A percentile compares a stretch with the other conserved stretches of the same genome.
These are phyloP conservation scores for Arthrobotrys pseudoclavata DNA, from an alignment of 2,329 filamentous ascomycete genomes.

Conservation along the genomic window DNA sequence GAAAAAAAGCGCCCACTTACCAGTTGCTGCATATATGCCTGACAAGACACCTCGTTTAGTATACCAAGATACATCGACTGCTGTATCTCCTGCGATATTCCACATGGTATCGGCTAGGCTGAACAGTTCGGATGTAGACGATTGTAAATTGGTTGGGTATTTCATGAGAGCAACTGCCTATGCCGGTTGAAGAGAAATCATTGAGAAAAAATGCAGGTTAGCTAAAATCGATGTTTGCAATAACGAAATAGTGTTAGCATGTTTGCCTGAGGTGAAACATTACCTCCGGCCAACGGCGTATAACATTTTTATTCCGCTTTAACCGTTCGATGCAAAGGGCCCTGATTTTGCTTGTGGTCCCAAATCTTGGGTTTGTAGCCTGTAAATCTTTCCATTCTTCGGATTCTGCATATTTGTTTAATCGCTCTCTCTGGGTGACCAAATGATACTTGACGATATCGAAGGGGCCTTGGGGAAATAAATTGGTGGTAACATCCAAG, in stretches of 20 bases:
- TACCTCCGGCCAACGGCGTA: slow-evolving; percentile 89
- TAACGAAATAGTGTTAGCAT: slow-evolving; percentile 17
- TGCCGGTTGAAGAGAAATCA: slow-evolving; percentile 43
- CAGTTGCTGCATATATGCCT: slow-evolving; percentile 77
- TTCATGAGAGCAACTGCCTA: slow-evolving; percentile 92
- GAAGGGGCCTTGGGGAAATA: slow-evolving; percentile 84
- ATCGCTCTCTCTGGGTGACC: slow-evolving; percentile 70
- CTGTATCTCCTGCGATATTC: slow-evolving; percentile 83
- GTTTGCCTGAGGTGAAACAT: slow-evolving; percentile 63
- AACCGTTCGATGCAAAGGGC: slow-evolving; percentile 81
- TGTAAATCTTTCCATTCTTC: slow-evolving; percentile 65
- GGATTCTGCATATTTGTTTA: slow-evolving; percentile 71
- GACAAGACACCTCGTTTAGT: slow-evolving; percentile 76
- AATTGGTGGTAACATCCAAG: slow-evolving; percentile 84
- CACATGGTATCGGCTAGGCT: slow-evolving; percentile 91
- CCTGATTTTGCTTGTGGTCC: slow-evolving; percentile 76
- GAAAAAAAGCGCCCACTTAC: slow-evolving; percentile 54
- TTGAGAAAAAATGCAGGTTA: slow-evolving; percentile 30
- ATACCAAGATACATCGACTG: slow-evolving; percentile 91
- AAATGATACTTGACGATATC: slow-evolving; percentile 85
- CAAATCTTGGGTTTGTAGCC: slow-evolving; percentile 66
- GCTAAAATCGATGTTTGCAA: slow-evolving; percentile 17
- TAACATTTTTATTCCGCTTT: slow-evolving; percentile 78
- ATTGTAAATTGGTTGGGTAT: slow-evolving; percentile 80
- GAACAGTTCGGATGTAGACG: slow-evolving; percentile 82